Conservation (phyloP, 306 rosid genomes). For the Lablab purpureus region DNA sequence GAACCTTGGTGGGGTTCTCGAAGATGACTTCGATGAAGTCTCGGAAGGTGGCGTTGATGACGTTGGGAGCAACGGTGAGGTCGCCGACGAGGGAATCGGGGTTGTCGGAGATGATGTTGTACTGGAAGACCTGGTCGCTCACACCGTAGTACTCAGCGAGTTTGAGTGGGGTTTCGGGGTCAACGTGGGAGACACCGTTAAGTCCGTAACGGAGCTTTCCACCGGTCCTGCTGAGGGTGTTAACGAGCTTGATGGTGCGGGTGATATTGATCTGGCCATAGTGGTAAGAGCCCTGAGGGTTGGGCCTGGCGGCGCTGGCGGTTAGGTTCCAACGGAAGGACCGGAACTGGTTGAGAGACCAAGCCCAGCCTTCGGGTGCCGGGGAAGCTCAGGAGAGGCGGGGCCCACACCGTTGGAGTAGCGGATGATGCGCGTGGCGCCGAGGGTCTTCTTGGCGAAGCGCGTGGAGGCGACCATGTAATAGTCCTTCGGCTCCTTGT, state of each 20-base stretch:
- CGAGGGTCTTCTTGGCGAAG: slow-evolving; percentile 55
- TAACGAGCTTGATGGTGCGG: slow-evolving; percentile 74
- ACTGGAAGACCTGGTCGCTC: slow-evolving; percentile 61
- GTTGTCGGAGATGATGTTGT: slow-evolving; percentile 52
- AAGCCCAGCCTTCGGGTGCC: slow-evolving; percentile 76
- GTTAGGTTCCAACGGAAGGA: slow-evolving; percentile 92
- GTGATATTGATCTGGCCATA: slow-evolving; percentile 80
- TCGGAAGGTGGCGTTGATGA: slow-evolving; percentile 58
- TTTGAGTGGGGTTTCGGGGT: slow-evolving; percentile 72
- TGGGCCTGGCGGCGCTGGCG: slow-evolving; percentile 91
- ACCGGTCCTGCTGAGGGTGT: slow-evolving; percentile 39
- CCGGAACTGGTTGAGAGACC: slow-evolving; percentile 91
- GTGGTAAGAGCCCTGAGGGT: slow-evolving; percentile 92
- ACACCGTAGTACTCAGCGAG: slow-evolving; percentile 74
- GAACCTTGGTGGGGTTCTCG: slow-evolving; percentile 73
- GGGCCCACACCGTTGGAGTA: slow-evolving; percentile 53
- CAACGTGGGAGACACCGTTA: slow-evolving; percentile 75
- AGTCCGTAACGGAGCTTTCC: slow-evolving; percentile 79
- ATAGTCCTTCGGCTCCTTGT: slow-evolving; percentile 70
- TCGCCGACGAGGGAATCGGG: background rate
- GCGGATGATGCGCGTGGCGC: slow-evolving; percentile 54
- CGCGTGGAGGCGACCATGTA: slow-evolving; percentile 75
- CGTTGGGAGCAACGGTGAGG: slow-evolving; percentile 51
- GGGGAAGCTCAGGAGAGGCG: slow-evolving; percentile 57
- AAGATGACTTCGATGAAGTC: slow-evolving; percentile 75